Base-by-base conservation (phyloP, 495 filamentous ascomycete species). In the Venustampulla echinocandica region DNA sequence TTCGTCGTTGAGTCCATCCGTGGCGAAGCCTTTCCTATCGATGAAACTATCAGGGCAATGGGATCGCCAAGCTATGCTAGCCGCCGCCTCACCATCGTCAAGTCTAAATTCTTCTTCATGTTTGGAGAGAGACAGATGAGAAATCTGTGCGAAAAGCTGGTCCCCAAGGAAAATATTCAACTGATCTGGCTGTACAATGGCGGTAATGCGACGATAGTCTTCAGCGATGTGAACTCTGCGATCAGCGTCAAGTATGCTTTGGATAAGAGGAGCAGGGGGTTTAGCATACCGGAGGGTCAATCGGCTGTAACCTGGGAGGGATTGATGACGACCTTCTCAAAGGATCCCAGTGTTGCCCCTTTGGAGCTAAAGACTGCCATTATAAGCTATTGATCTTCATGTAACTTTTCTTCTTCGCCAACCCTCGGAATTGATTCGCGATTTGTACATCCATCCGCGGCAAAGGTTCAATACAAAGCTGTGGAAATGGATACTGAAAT, bases 161-260 rank as follows among this genome's bases (percentile, higher is more conserved):
- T 54, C 3, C 47, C 47, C 5, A 34, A 18, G 7, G 54, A 57
- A 2, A 40, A 52, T 13, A 41, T 60, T 30, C 50, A 58, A 33
- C 23, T 54, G 27, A 33, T 60, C 35, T 55, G 42, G 37, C 21
- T 58, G 14, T 60, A 57, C 25, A 60, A 60, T 42, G 48, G 43
- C 4, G 57, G 57, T 1, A 60, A 60, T 36, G 57, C 57, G 1
- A 60, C 57, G 7, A 33, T 58, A 1, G 44, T 60, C 7, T 57
- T 60, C 18, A 17, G 54, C 1, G 46, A 54, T 42, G 55, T 57
- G 10, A 24, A 21, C 4, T 41, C 38, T 13, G 51, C 54, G 3
- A 52, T 53, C 7, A 46, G n/a, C n/a, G 47, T 57, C 18, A 56
- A 52, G 39, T 14, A 36, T 5, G 44, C 44, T 13, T 33, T 60